Evolutionary conservation across 345 rosid species (phyloP), one percentile per base, ranked within the genome.

Genomic region (Salix exigua): DNA sequence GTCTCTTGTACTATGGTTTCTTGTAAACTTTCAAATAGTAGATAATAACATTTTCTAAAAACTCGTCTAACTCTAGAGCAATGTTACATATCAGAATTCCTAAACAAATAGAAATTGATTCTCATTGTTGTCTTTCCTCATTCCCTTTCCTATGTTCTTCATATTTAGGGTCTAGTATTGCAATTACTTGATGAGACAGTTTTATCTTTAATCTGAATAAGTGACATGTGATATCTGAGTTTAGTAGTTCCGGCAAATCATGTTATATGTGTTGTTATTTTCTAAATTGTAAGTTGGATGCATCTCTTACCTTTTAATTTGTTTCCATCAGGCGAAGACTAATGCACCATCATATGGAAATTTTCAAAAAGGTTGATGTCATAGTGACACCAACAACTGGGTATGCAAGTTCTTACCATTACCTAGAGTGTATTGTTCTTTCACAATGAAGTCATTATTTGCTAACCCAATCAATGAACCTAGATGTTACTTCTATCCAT

Each of bases 371-470:
- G 78, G 97, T 79, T 73, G 95, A 93, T 83, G 87, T 91, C 84
- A 90, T 91, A 68, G 95, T 93, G 63, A 93, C 97, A 46, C 98
- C 98, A 71, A 90, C 97, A 61, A 85, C 95, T n/a, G 98, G 91
- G 91, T 93, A 86, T 9, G 91, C 71, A 46, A 50, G 50, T 18
- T 62, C 48, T 63, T 53, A 16, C 46, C 62, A 64, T 44, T 67
- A 37, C 25, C 50, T 4, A 14, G 19, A 26, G 48, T 65, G 10
- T 11, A 42, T n/a, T 48, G n/a, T 73, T 68, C 17, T 48, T n/a
- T 33, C 30, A 44, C 35, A 38, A 13, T 53, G 26, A 31, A 30
- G 51, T 75, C 51, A 58, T 6, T 28, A 53, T 65, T 23, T 51
- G 70, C 55, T 28, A 38, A 14, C 65, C 62, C 66, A 61, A 38